Conservation (phyloP, 768 basidiomycete species). For the Phaeotremella skinneri region DNA sequence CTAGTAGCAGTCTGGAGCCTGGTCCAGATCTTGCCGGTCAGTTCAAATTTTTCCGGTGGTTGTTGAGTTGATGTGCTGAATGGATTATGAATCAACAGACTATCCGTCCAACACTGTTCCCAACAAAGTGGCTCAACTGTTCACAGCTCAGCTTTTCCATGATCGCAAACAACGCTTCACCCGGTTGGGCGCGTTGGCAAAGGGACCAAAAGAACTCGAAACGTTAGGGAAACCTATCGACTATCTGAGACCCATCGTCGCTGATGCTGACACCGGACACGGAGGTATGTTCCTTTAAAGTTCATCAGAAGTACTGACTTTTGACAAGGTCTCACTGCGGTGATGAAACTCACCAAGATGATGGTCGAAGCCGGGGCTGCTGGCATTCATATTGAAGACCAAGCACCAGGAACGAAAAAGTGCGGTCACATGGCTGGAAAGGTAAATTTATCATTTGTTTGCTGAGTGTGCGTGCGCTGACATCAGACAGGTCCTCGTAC, state of each 20-base stretch:
- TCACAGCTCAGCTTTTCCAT: conserved; percentile 98
- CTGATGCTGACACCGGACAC: conserved; percentile 97
- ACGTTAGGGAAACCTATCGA: conserved; percentile 68
- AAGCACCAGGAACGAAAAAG: conserved; percentile 96
- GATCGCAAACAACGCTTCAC: conserved; percentile 83
- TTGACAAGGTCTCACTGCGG: conserved; percentile 75
- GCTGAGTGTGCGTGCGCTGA: conserved; percentile 57
- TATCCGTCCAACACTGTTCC: conserved; percentile 99
- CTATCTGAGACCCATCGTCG: conserved; percentile 89
- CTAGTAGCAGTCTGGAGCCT: conserved; percentile 89
- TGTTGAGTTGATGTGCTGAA: background rate
- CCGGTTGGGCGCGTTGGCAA: conserved; percentile 28
- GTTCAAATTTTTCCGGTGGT: background rate
- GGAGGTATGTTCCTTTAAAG: conserved; percentile 54
- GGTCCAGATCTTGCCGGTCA: conserved; percentile 95
- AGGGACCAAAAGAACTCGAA: conserved; percentile 56
- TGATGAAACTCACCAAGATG: conserved; percentile 98
- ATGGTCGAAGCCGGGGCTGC: conserved; percentile 98
- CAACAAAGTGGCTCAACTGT: conserved; percentile 96
- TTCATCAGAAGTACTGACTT: background rate
- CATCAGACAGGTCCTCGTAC: conserved; percentile 88
- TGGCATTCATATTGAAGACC: conserved; percentile 96
- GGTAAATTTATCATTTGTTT: conserved; percentile 23
- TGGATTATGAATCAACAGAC: conserved; percentile 56
- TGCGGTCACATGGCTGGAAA: conserved; percentile 55